Percentiles rank a stretch among this genome's conserved stretches.
These are phyloP conservation scores for Rehmannia glutinosa DNA, from an alignment of 257 asterid species.

Conservation along the genomic window DNA sequence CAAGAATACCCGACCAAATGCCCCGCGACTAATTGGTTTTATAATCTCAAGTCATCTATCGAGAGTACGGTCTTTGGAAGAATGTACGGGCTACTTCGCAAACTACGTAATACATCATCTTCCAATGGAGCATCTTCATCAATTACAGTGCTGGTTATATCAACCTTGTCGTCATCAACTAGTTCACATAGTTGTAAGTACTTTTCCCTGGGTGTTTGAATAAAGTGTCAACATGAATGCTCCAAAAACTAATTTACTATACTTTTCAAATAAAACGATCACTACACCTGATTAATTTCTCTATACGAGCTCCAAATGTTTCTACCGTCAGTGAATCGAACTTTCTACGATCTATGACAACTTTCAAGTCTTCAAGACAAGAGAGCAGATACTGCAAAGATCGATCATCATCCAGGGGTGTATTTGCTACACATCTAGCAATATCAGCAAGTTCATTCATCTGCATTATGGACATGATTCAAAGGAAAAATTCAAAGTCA, in stretches of 20 bases:
- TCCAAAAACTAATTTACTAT: background rate
- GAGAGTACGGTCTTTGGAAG: slow-evolving; percentile 92
- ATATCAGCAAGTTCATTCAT: slow-evolving; percentile 97
- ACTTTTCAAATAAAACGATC: slow-evolving; percentile 7
- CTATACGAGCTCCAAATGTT: slow-evolving; percentile 98
- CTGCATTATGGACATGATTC: slow-evolving; percentile 39
- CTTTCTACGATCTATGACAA: slow-evolving; percentile 78
- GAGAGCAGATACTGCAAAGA: slow-evolving; percentile 76
- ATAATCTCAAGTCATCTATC: slow-evolving; percentile 96
- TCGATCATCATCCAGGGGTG: slow-evolving; percentile 88
- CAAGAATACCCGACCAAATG: slow-evolving; percentile 97
- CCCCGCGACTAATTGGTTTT: slow-evolving; percentile 99
- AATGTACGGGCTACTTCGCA: slow-evolving; percentile 95
- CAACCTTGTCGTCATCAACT: slow-evolving; percentile 93
- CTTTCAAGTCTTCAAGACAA: slow-evolving; percentile 96
- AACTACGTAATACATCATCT: slow-evolving; percentile 95
- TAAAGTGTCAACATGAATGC: slow-evolving; percentile 11
- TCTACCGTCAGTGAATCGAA: slow-evolving; percentile 92
- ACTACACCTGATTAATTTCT: slow-evolving; percentile 76
- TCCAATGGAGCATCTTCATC: slow-evolving; percentile 98
- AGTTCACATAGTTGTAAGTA: slow-evolving; percentile 91
- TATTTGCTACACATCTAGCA: slow-evolving; percentile 88
- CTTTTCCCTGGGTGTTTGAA: slow-evolving; percentile 67
- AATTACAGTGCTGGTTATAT: slow-evolving; percentile 80
- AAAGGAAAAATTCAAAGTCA: slow-evolving; percentile 3